phyloP scores from a whole-genome alignment of 2,329 filamentous ascomycete species.

The Colletotrichum noveboracense region DNA sequence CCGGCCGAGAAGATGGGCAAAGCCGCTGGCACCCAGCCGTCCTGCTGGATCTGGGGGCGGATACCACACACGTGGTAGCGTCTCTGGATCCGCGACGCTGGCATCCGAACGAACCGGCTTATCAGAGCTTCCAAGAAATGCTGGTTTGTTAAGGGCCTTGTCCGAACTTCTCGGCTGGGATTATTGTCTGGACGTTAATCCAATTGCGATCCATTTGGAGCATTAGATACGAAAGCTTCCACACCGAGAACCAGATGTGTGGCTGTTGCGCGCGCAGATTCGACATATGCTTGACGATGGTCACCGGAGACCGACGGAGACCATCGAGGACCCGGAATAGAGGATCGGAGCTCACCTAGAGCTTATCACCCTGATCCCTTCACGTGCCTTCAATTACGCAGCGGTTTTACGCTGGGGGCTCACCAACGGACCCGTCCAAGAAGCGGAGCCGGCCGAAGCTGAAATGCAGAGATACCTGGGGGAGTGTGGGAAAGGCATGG shows the following conservation, averaged over 20 bases:
- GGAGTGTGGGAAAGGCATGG: not conserved
- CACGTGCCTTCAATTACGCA: not conserved
- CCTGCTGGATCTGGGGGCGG: constrained; percentile 12
- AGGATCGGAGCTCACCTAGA: not conserved
- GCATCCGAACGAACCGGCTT: not conserved
- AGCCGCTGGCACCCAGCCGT: not conserved
- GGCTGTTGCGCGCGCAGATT: not conserved
- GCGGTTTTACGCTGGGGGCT: not conserved
- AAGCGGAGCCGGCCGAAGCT: constrained; percentile 20
- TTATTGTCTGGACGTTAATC: not conserved
- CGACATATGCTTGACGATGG: not conserved
- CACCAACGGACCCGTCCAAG: not conserved
- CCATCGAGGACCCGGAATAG: not conserved
- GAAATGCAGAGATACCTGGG: not conserved
- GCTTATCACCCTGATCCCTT: constrained; percentile 3
- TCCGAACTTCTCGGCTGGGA: not conserved
- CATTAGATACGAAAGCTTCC: not conserved
- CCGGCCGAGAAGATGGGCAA: not conserved
- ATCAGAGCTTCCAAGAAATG: not conserved
- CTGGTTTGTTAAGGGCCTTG: not conserved
- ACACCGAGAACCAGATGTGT: not conserved
- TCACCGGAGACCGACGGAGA: not conserved
- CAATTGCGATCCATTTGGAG: not conserved
- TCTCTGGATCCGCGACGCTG: not conserved
- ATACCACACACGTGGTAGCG: constrained; percentile 6